Conservation (phyloP, 2,329 filamentous ascomycete genomes). For the Beauveria asiatica region DNA sequence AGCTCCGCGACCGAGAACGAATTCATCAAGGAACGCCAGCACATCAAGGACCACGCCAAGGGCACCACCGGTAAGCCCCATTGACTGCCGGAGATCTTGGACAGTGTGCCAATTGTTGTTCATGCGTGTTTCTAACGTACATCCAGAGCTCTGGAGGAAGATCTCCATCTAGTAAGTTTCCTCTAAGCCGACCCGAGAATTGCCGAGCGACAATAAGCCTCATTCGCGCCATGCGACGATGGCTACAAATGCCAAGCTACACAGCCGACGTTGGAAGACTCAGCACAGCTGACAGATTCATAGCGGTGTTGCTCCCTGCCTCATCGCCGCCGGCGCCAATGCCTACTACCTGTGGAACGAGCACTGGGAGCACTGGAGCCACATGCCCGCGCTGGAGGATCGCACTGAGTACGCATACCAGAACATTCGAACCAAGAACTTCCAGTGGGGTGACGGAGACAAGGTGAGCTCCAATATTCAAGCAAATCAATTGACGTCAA, state of each 20-base stretch:
- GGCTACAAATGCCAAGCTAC: not conserved
- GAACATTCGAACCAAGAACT: constrained; percentile 97
- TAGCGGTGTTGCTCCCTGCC: constrained; percentile 66
- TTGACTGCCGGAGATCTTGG: not conserved
- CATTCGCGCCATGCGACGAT: constrained; percentile 17
- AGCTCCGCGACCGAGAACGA: constrained; percentile 73
- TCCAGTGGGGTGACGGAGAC: constrained; percentile 88
- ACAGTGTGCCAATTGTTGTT: constrained; percentile 15
- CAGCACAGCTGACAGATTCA: constrained; percentile 18
- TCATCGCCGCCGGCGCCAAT: constrained; percentile 67
- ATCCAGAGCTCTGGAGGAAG: constrained; percentile 84
- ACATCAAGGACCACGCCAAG: constrained; percentile 83
- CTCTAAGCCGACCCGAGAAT: constrained; percentile 6
- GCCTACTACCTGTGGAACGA: constrained; percentile 87
- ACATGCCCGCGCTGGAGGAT: constrained; percentile 83
- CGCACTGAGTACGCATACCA: constrained; percentile 90
- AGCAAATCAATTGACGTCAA: not conserved
- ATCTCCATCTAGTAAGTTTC: constrained; percentile 83
- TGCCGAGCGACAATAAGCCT: constrained; percentile 2
- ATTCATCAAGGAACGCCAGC: constrained; percentile 86
- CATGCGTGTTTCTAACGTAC: constrained; percentile 23
- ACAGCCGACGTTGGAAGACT: not conserved
- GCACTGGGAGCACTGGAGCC: constrained; percentile 93
- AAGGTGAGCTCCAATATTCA: constrained; percentile 50
- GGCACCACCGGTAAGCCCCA: constrained; percentile 66